phyloP scores from a whole-genome alignment of 140 eudicot species.

The Flaveria floridana region DNA sequence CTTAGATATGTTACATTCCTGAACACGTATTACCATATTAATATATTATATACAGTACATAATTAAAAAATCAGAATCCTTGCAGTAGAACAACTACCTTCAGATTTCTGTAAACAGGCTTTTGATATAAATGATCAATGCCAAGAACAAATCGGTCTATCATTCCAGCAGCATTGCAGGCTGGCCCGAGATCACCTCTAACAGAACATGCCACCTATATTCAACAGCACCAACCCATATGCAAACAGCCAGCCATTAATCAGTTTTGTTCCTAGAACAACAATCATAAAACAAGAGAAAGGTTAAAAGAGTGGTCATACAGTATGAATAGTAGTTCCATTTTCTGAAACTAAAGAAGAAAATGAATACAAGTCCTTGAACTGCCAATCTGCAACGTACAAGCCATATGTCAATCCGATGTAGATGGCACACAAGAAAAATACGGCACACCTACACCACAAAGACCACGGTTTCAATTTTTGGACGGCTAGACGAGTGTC shows the following conservation, averaged over 20 bases:
- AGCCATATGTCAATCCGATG: slow-evolving; percentile 63
- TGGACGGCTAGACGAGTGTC: background rate
- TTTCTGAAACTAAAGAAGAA: slow-evolving; percentile 41
- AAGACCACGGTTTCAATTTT: background rate
- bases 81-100: slow-evolving; percentile 48
- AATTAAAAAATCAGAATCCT: slow-evolving; percentile 5
- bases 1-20: slow-evolving; percentile 61
- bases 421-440: slow-evolving; percentile 47
- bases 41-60: slow-evolving; percentile 5
- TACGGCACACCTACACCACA: slow-evolving; percentile 52
- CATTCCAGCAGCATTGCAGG: slow-evolving; percentile 81
- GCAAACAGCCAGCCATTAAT: background rate
- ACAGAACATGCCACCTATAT: slow-evolving; percentile 65
- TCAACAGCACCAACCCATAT: slow-evolving; percentile 18
- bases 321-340: slow-evolving; percentile 41
- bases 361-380: slow-evolving; percentile 39
- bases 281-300: background rate
- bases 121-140: slow-evolving; percentile 62
- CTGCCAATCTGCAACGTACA: slow-evolving; percentile 78
- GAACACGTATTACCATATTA: background rate
- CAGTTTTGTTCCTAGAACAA: background rate
- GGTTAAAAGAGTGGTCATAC: slow-evolving; percentile 40
- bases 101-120: slow-evolving; percentile 66
- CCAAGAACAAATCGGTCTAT: slow-evolving; percentile 76
- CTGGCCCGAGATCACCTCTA: slow-evolving; percentile 82